Evolutionary conservation across 139 green algal species (phyloP).

Genomic region (Closterium sp.): DNA sequence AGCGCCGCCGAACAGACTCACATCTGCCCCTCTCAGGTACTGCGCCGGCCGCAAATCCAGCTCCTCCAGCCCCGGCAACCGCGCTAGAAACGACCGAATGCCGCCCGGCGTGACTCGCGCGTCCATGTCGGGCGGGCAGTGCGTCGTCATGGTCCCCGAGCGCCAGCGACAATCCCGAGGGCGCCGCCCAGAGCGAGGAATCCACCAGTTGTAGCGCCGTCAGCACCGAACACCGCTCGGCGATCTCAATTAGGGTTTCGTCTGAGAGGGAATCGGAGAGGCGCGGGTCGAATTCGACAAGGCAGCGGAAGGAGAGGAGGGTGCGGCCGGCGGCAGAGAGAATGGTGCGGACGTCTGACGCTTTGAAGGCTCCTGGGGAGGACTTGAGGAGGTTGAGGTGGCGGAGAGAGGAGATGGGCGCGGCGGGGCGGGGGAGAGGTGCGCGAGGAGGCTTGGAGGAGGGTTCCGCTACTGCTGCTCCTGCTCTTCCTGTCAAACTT

Average conservation of each 20-base stretch:
- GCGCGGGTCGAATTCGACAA: conserved; percentile 8
- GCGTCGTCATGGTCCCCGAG: background rate
- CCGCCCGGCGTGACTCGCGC: background rate
- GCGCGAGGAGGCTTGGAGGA: background rate
- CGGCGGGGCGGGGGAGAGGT: background rate
- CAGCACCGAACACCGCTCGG: background rate
- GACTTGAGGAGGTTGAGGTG: background rate
- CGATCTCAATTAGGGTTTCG: background rate
- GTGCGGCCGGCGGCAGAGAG: background rate
- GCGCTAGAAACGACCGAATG: background rate
- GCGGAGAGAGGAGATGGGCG: background rate
- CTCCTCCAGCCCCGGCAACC: conserved; percentile 11
- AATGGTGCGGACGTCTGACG: background rate
- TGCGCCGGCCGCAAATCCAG: background rate
- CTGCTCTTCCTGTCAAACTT: background rate
- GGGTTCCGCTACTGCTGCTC: background rate
- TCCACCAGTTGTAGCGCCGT: conserved; percentile 10
- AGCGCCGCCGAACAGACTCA: background rate
- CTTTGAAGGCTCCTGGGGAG: background rate
- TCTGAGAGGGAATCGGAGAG: conserved; percentile 6
- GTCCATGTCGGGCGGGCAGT: background rate
- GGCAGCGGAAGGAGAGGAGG: conserved; percentile 2
- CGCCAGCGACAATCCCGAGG: background rate
- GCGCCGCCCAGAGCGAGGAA: background rate
- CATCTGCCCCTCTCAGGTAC: background rate